Evolutionary conservation across 1,284 basidiomycete genomes (phyloP).

Genomic region (Irpex sp.): DNA sequence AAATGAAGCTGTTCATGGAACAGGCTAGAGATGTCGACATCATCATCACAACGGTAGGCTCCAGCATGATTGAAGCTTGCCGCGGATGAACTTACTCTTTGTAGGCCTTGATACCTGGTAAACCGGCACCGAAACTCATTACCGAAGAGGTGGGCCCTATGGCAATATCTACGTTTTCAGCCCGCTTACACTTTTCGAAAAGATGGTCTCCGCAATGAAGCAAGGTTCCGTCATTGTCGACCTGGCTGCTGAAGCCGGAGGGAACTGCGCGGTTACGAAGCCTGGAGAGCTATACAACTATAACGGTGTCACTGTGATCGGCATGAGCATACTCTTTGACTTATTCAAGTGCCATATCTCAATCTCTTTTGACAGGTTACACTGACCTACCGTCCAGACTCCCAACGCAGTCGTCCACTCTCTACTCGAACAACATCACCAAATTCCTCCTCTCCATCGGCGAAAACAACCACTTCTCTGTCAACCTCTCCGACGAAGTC

Average conservation of each 20-base stretch:
- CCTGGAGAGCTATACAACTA: constrained; percentile 69
- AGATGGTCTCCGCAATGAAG: constrained; percentile 84
- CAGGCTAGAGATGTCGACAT: constrained; percentile 87
- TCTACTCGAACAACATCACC: constrained; percentile 88
- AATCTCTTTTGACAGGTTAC: constrained; percentile 46
- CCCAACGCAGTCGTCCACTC: constrained; percentile 81
- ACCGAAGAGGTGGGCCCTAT: constrained; percentile 49
- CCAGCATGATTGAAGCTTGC: neutral
- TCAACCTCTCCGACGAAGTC: constrained; percentile 80
- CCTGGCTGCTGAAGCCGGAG: constrained; percentile 80
- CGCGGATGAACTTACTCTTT: neutral
- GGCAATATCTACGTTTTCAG: neutral
- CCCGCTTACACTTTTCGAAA: neutral
- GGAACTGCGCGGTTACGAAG: constrained; percentile 77
- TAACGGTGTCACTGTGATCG: constrained; percentile 76
- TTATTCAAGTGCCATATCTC: neutral
- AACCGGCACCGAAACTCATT: constrained; percentile 80
- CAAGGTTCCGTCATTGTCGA: constrained; percentile 86
- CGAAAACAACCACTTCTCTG: constrained; percentile 53
- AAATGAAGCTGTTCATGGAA: constrained; percentile 84
- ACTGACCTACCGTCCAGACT: constrained; percentile 80
- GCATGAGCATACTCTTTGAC: constrained; percentile 28
- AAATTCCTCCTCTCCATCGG: constrained; percentile 80
- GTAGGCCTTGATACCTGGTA: constrained; percentile 78
- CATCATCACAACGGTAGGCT: constrained; percentile 72